phyloP scores from a whole-genome alignment of 1,284 basidiomycete genomes.

The Amylostereum areolatum region DNA sequence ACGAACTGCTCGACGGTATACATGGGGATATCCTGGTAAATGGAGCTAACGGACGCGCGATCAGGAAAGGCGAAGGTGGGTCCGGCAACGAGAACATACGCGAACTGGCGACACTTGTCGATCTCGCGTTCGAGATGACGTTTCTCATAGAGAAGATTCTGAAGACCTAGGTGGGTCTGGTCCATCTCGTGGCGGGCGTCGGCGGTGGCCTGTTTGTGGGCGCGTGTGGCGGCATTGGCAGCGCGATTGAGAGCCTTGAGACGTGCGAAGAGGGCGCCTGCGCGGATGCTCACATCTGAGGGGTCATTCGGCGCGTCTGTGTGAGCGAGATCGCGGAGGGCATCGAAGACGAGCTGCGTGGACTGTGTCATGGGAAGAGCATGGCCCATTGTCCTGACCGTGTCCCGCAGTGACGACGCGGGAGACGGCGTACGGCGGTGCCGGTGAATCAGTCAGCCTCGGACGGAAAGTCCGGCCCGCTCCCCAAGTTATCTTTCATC shows the following conservation, averaged over 20 bases:
- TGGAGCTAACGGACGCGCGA: slow-evolving; percentile 35
- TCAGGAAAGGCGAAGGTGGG: neutral
- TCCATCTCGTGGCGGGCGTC: slow-evolving; percentile 77
- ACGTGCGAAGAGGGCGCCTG: slow-evolving; percentile 66
- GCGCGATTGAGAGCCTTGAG: slow-evolving; percentile 70
- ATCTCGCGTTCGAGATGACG: slow-evolving; percentile 80
- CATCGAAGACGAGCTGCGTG: slow-evolving; percentile 30
- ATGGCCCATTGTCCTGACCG: neutral
- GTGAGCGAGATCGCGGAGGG: slow-evolving; percentile 56
- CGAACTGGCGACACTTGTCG: slow-evolving; percentile 81
- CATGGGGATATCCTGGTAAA: slow-evolving; percentile 75
- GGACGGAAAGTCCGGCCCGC: neutral
- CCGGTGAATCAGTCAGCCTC: neutral
- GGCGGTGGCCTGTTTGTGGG: slow-evolving; percentile 66
- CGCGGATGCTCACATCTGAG: slow-evolving; percentile 49
- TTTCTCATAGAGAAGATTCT: slow-evolving; percentile 79
- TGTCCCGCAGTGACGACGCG: neutral
- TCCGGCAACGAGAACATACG: slow-evolving; percentile 40
- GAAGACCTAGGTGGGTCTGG: slow-evolving; percentile 73
- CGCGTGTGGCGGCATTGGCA: slow-evolving; percentile 63
- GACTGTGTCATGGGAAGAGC: slow-evolving; percentile 37
- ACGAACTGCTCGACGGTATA: slow-evolving; percentile 63
- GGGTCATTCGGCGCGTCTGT: slow-evolving; percentile 40
- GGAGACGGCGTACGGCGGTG: slow-evolving; percentile 9
- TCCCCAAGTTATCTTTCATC: neutral